These are phyloP conservation scores for Dactylellina drechsleri DNA, from an alignment of 2,329 filamentous ascomycete species.

Conservation along the genomic window DNA sequence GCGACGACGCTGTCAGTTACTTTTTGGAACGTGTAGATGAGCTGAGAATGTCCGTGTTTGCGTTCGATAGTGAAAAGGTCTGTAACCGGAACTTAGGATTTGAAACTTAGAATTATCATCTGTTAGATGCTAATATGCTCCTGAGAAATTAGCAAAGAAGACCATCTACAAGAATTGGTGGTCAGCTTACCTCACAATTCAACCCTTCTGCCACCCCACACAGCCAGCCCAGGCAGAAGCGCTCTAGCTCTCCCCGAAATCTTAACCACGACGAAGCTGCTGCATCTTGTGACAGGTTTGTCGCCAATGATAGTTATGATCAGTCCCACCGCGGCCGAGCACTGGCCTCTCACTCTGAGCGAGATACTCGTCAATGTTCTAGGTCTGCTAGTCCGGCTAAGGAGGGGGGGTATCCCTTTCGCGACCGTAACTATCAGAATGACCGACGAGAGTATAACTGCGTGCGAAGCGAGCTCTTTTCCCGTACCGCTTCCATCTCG, in stretches of 20 bases:
- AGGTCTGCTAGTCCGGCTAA: conserved; percentile 29
- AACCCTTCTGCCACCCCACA: conserved; percentile 23
- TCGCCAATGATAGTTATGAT: neutral
- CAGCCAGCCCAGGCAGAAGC: neutral
- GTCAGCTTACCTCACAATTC: neutral
- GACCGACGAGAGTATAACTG: conserved; percentile 11
- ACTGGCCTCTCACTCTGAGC: no score
- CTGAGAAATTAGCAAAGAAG: neutral
- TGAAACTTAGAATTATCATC: no score
- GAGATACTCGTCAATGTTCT: neutral
- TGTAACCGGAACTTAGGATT: neutral
- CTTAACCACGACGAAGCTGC: no score
- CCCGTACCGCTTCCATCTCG: no score
- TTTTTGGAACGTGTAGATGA: conserved; percentile 14
- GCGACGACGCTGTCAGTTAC: conserved; percentile 20
- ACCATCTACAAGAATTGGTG: no score
- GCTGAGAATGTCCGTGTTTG: conserved; percentile 34
- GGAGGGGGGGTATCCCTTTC: neutral
- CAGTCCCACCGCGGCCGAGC: neutral
- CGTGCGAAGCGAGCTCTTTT: neutral
- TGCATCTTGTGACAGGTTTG: neutral
- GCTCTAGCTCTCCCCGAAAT: neutral
- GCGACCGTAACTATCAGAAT: neutral
- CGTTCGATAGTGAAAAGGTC: conserved; percentile 9
- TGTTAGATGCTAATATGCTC: neutral